phyloP scores from a whole-genome alignment of 108 stramenopile species.

The Seminavis robusta region DNA sequence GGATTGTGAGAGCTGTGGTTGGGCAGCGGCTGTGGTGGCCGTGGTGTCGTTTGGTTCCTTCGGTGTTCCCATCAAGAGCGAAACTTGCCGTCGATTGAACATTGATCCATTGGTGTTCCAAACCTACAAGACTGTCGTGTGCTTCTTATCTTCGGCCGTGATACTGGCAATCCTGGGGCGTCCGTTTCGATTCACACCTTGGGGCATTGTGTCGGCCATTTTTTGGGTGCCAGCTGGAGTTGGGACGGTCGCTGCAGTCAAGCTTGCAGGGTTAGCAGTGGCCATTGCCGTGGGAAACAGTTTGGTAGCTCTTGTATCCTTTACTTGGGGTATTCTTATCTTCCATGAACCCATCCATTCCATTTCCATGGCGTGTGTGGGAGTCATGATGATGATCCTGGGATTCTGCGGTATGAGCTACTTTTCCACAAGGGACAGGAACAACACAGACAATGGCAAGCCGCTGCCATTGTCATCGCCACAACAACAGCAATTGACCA shows the following conservation, averaged over 20 bases:
- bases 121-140: constrained; percentile 41
- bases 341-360: constrained; percentile 48
- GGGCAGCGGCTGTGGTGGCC: constrained; percentile 34
- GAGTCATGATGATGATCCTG: constrained; percentile 12
- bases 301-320: constrained; percentile 48
- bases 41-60: constrained; percentile 44
- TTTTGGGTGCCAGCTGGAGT: constrained; percentile 58
- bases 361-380: constrained; percentile 4
- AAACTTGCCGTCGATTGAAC: constrained; percentile 20
- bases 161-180: constrained; percentile 10
- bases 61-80: constrained; percentile 56
- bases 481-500: background rate
- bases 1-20: too few relatives aligned
- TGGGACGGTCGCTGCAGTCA: constrained; percentile 46
- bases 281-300: constrained; percentile 53
- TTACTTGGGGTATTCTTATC: constrained; percentile 54
- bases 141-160: constrained; percentile 24
- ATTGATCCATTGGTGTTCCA: constrained; percentile 54
- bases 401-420: constrained; percentile 39
- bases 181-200: constrained; percentile 51
- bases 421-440: too few relatives aligned
- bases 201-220: constrained; percentile 58
- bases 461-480: background rate
- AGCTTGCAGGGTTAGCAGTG: constrained; percentile 54
- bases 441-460: constrained; percentile 2